Conservation (phyloP, 208 protist species). For the Acanthamoeba castellanii region DNA sequence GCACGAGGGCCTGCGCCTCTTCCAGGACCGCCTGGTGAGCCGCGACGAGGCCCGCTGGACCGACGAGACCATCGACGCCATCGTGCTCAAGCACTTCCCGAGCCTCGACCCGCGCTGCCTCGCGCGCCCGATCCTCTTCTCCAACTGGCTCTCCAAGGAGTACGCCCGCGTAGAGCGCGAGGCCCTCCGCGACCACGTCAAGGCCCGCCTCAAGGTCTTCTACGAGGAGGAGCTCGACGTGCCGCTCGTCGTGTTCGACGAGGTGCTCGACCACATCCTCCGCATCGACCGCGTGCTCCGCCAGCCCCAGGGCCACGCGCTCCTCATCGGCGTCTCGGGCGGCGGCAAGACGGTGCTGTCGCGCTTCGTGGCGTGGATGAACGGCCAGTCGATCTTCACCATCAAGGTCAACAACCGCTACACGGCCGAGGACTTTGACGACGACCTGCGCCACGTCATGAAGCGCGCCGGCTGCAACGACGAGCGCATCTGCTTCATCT, state of each 20-base stretch:
- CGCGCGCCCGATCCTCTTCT: conserved; percentile 96
- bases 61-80: conserved; percentile 89
- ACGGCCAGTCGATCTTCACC: conserved; percentile 96
- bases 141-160: conserved; percentile 94
- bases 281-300: conserved; percentile 98
- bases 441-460: conserved; percentile 97
- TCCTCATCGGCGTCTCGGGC: conserved; percentile 97
- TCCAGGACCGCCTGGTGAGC: conserved; percentile 94
- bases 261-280: conserved; percentile 98
- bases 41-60: conserved; percentile 96
- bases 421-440: conserved; percentile 97
- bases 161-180: conserved; percentile 94
- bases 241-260: conserved; percentile 98
- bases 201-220: conserved; percentile 94
- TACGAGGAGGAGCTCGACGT: conserved; percentile 99
- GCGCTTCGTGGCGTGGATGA: conserved; percentile 98
- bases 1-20: conserved; percentile 98
- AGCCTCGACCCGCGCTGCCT: conserved; percentile 86
- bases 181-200: conserved; percentile 93
- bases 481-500: conserved; percentile 99
- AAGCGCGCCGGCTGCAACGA: conserved; percentile 95
- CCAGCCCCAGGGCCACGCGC: conserved; percentile 97
- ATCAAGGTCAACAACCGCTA: conserved; percentile 98
- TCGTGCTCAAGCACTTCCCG: conserved; percentile 93
- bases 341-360: conserved; percentile 99